Evolutionary conservation across 257 asterid species (phyloP).

Genomic region (Euphrasia confusa): DNA sequence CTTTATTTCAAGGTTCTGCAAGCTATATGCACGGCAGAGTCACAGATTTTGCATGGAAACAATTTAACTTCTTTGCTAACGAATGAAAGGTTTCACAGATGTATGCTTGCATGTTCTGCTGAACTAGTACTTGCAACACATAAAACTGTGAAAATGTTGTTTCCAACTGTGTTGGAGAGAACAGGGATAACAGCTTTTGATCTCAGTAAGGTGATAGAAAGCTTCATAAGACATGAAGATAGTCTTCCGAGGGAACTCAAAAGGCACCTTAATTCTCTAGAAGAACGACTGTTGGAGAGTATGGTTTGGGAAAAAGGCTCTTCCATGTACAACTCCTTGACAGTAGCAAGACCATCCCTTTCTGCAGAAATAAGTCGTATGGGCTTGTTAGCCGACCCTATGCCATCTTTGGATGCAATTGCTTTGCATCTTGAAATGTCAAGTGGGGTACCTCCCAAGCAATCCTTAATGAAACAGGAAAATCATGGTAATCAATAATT

Average conservation of each 20-base stretch:
- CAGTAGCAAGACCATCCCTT: conserved; percentile 77
- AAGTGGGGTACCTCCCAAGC: conserved; percentile 42
- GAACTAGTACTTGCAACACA: conserved; percentile 99
- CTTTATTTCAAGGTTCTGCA: conserved; percentile 85
- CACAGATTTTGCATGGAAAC: conserved; percentile 66
- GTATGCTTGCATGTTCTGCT: conserved; percentile 99
- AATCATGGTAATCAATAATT: conserved; percentile 42
- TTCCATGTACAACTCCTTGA: conserved; percentile 93
- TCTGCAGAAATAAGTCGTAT: conserved; percentile 78
- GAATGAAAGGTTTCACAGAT: conserved; percentile 94
- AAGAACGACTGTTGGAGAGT: conserved; percentile 91
- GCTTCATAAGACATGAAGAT: conserved; percentile 93
- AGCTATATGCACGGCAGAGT: conserved; percentile 89
- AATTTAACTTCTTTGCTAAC: conserved; percentile 84
- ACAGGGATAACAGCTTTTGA: conserved; percentile 98
- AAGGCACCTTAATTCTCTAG: conserved; percentile 89
- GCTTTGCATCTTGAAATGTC: conserved; percentile 72
- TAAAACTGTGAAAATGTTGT: conserved; percentile 90
- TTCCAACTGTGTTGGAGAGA: conserved; percentile 93
- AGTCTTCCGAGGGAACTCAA: conserved; percentile 95
- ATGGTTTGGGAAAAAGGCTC: conserved; percentile 99
- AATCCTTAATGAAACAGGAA: conserved; percentile 54
- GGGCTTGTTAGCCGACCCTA: conserved; percentile 92
- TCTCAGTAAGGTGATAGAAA: conserved; percentile 97
- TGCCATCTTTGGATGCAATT: conserved; percentile 96